Conservation (phyloP, 352 stramenopile genomes). For the Pythium grandisporangium region DNA sequence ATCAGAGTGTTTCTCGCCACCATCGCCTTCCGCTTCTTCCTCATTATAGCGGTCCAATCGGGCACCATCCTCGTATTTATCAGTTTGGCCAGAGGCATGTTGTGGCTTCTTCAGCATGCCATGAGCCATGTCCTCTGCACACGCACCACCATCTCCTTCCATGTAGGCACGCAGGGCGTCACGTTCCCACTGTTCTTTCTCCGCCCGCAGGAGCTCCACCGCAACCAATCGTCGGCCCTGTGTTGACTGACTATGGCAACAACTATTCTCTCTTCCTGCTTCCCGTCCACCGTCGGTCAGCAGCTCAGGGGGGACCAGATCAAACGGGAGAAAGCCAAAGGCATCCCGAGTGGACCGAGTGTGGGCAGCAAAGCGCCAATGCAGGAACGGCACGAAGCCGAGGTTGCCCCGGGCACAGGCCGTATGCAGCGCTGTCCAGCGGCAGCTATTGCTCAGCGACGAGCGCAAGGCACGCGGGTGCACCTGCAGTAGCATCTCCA, state of each 20-base stretch:
- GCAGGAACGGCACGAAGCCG: slow-evolving; percentile 41
- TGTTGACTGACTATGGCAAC: slow-evolving; percentile 6
- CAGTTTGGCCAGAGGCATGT: no score
- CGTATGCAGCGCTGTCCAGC: slow-evolving; percentile 43
- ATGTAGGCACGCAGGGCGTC: no score
- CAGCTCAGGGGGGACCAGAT: slow-evolving; percentile 45
- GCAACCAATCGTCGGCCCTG: slow-evolving; percentile 6
- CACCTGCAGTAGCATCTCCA: slow-evolving; percentile 42
- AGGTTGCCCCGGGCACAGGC: slow-evolving; percentile 52
- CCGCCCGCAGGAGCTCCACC: slow-evolving; percentile 2
- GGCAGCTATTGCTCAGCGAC: slow-evolving; percentile 16
- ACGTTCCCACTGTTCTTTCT: slow-evolving; percentile 1
- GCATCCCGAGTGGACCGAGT: slow-evolving; percentile 26
- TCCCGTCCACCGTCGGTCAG: slow-evolving; percentile 8
- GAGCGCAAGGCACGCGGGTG: slow-evolving; percentile 6
- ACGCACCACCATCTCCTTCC: no score
- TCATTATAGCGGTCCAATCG: no score
- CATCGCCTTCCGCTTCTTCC: not conserved
- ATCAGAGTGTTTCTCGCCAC: not conserved
- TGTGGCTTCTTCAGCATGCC: no score
- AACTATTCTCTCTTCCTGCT: slow-evolving; percentile 8
- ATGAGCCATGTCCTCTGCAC: no score
- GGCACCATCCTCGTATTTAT: no score
- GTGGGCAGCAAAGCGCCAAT: slow-evolving; percentile 21
- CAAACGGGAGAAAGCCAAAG: slow-evolving; percentile 41